Conservation (phyloP, 2,329 filamentous ascomycete species). For the Hymenoscyphus occultus region DNA sequence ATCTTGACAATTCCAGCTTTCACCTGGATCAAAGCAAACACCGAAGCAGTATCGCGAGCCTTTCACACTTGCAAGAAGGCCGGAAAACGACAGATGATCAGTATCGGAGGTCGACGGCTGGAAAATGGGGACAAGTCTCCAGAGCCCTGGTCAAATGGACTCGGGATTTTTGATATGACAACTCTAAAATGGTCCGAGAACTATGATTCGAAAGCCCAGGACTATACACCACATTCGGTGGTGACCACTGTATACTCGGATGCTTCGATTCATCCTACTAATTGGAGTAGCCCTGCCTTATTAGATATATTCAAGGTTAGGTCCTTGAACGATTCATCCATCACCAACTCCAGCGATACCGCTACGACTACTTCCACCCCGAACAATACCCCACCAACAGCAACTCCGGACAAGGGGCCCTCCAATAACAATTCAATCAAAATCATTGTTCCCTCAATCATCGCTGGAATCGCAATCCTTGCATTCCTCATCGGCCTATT, state of each 20-base stretch:
- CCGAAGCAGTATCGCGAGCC: conserved; percentile 11
- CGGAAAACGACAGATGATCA: conserved; percentile 20
- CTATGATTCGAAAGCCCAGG: not conserved
- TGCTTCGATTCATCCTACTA: not conserved
- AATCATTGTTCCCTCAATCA: not conserved
- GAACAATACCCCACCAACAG: too few species aligned
- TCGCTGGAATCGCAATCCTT: not conserved
- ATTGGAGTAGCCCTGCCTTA: not conserved
- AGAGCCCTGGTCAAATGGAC: not conserved
- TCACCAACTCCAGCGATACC: not conserved
- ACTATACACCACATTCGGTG: not conserved
- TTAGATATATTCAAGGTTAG: not conserved
- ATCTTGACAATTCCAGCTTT: conserved; percentile 22
- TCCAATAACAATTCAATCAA: not conserved
- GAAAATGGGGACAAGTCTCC: not conserved
- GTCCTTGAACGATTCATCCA: not conserved
- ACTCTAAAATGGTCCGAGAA: not conserved
- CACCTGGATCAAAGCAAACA: conserved; percentile 15
- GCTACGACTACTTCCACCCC: not conserved
- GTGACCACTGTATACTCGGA: not conserved
- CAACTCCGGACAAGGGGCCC: too few species aligned
- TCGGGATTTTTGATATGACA: not conserved
- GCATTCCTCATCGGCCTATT: not conserved
- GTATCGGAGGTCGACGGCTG: conserved; percentile 14
- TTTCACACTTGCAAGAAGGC: conserved; percentile 15